Conservation (phyloP, 1,284 basidiomycete genomes). For the Tilletia indica region DNA sequence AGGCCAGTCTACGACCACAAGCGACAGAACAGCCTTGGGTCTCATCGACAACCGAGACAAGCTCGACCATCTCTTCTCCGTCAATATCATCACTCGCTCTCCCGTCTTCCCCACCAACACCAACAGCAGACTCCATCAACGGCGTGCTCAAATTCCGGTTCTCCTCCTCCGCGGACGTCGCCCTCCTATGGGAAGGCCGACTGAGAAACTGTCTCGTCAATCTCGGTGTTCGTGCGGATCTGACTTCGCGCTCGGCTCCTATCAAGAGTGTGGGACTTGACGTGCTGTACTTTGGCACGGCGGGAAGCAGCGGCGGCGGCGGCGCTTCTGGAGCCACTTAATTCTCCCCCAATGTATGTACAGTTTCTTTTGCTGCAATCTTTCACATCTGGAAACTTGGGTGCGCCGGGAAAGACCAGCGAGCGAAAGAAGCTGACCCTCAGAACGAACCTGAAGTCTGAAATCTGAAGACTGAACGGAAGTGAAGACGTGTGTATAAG, state of each 20-base stretch:
- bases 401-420: no score
- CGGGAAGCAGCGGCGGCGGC: background rate
- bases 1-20: slow-evolving; percentile 1
- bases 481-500: no score
- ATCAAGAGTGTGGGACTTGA: slow-evolving; percentile 82
- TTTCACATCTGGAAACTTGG: no score
- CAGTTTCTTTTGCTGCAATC: no score
- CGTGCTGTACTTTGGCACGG: slow-evolving; percentile 72
- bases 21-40: background rate
- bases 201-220: slow-evolving; percentile 83
- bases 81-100: background rate
- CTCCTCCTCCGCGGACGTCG: slow-evolving; percentile 71
- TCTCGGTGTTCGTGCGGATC: slow-evolving; percentile 80
- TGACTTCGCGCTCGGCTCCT: slow-evolving; percentile 76
- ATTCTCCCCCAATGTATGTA: no score
- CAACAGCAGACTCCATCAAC: slow-evolving; percentile 61
- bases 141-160: slow-evolving; percentile 86
- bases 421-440: no score
- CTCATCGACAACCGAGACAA: background rate
- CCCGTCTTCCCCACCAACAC: background rate
- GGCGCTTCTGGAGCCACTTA: no score
- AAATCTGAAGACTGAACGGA: no score
- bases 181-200: slow-evolving; percentile 91
- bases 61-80: no score
- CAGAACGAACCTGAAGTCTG: no score